Evolutionary conservation across 257 asterid species (phyloP), one percentile per base, ranked within the genome.

Genomic region (Asclepias syriaca): DNA sequence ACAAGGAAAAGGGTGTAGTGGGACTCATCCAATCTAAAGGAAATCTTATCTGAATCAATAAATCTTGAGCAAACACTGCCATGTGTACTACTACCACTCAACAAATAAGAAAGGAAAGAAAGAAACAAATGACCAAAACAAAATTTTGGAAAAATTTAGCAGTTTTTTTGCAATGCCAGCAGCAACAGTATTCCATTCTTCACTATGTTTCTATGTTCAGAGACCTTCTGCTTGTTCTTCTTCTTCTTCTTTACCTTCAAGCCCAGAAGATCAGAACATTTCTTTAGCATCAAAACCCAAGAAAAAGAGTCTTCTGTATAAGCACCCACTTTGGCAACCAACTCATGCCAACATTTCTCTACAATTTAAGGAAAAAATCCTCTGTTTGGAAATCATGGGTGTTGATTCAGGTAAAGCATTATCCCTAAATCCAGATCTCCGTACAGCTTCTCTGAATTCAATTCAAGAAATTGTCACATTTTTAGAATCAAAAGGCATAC

Each of bases 321-420:
- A 82, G 24, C 90, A 93, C 81, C 96, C 96, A 7, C 96, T 91
- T 75, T 89, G 84, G 80, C 77, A 83, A 51, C 85, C 92, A 37
- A 82, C 92, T 46, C 90, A 89, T 53, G 58, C 87, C 16, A 85
- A 89, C 82, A 72, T 93, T 75, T 89, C 98, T 59, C 81, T 83
- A 73, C 89, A 90, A 75, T 89, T 90, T 92, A 89, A 93, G 75
- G 98, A 93, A 45, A 93, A 93, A 72, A 88, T 93, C 81, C 80
- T 91, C 69, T 93, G 97, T 89, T 88, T 93, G n/a, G 97, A 91
- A 77, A 87, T 91, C 80, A 77, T 91, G 92, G 98, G 98, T 57
- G 92, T 93, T 67, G 95, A 93, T 77, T 85, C 95, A 24, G 96
- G 97, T 46, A 90, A 86, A 37, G 96, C 96, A 18, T 77, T 89